Evolutionary conservation across 352 stramenopile species (phyloP).

Genomic region (Globisporangium carolinianum): DNA sequence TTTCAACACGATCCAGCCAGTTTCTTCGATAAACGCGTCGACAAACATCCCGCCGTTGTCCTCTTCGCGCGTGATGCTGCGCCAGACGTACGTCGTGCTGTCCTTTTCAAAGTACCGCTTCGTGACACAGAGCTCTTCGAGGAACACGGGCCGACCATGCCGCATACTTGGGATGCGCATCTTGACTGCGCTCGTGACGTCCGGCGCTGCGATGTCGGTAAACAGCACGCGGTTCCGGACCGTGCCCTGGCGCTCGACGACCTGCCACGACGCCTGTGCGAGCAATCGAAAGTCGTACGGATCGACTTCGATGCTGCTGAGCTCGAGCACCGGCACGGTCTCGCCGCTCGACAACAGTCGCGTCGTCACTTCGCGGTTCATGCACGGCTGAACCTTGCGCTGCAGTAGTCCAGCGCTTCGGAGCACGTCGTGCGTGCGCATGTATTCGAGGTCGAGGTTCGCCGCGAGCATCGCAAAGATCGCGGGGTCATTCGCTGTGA

Average conservation of each 20-base stretch:
- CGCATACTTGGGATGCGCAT: slow-evolving; percentile 22
- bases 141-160: slow-evolving; percentile 27
- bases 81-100: slow-evolving; percentile 51
- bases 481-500: slow-evolving; percentile 13
- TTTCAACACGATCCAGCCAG: slow-evolving; percentile 44
- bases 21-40: slow-evolving; percentile 56
- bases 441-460: slow-evolving; percentile 34
- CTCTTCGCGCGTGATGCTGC: slow-evolving; percentile 17
- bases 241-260: slow-evolving; percentile 23
- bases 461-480: slow-evolving; percentile 32
- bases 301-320: slow-evolving; percentile 32
- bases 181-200: slow-evolving; percentile 36
- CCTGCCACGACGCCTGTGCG: slow-evolving; percentile 24
- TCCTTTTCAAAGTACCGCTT: slow-evolving; percentile 32
- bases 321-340: slow-evolving; percentile 31
- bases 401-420: slow-evolving; percentile 30
- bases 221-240: slow-evolving; percentile 25
- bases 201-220: slow-evolving; percentile 11
- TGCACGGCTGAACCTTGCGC: slow-evolving; percentile 15
- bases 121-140: slow-evolving; percentile 16
- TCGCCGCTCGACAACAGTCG: slow-evolving; percentile 6
- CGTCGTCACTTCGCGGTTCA: not conserved
- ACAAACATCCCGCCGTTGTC: slow-evolving; percentile 23
- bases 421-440: slow-evolving; percentile 30
- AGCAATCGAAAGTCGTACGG: slow-evolving; percentile 27